Percentiles rank a stretch among this genome's conserved stretches.
phyloP scores from a whole-genome alignment of 2,329 filamentous ascomycete genomes.

The Hymenoscyphus fructigenus region DNA sequence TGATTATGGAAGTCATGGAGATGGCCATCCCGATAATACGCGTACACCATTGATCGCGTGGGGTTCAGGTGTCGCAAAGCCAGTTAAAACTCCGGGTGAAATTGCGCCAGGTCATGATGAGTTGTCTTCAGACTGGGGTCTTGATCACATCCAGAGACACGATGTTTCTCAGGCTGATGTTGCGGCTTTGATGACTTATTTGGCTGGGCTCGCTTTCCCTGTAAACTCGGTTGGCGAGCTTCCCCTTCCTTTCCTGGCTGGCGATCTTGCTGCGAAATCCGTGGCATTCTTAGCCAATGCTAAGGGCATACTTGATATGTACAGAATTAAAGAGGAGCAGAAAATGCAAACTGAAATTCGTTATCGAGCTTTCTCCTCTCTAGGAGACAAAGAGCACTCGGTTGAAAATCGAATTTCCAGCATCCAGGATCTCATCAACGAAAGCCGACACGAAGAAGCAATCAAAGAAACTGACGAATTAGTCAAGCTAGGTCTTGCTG shows the following conservation, averaged over 20 bases:
- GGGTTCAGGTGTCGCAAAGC: conserved; percentile 86
- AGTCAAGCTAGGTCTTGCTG: conserved; percentile 74
- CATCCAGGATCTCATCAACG: conserved; percentile 67
- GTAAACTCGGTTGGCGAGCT: conserved; percentile 96
- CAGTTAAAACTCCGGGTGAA: conserved; percentile 54
- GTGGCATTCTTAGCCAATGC: conserved; percentile 83
- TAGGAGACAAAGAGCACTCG: conserved; percentile 63
- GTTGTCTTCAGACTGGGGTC: conserved; percentile 84
- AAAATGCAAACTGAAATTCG: conserved; percentile 75
- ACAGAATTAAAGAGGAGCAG: conserved; percentile 84
- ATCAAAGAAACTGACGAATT: conserved; percentile 76
- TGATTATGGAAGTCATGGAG: conserved; percentile 98
- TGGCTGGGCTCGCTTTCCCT: conserved; percentile 84
- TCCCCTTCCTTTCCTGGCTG: conserved; percentile 78
- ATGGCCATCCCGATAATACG: conserved; percentile 96
- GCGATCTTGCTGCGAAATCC: conserved; percentile 72
- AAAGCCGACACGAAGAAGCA: conserved; percentile 68
- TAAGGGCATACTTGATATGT: conserved; percentile 89
- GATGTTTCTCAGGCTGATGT: conserved; percentile 94
- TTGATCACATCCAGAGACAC: conserved; percentile 78
- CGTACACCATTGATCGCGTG: conserved; percentile 89
- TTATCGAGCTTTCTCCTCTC: conserved; percentile 72
- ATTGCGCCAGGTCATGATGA: conserved; percentile 83
- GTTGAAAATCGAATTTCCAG: conserved; percentile 65
- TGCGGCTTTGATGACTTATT: conserved; percentile 91